These are phyloP conservation scores for Talaromyces thailandensis DNA, from an alignment of 495 filamentous ascomycete genomes.

Conservation along the genomic window DNA sequence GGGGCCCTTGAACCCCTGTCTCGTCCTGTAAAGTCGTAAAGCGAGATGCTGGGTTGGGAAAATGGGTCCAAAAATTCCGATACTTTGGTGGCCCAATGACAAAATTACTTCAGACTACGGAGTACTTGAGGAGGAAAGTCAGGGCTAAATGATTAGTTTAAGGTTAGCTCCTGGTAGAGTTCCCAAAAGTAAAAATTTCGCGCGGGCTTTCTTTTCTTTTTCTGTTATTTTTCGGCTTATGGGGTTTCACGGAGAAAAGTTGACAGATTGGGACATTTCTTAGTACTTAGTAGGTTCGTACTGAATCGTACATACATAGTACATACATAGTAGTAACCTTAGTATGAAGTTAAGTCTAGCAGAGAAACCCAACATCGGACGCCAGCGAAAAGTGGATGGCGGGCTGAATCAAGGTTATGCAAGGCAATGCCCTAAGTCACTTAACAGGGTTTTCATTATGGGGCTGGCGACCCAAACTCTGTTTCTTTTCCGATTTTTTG, in stretches of 20 bases:
- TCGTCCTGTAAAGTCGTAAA: neutral
- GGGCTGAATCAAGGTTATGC: conserved; percentile 3
- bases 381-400: neutral
- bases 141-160: neutral
- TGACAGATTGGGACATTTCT: neutral
- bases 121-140: neutral
- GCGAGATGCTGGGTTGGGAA: neutral
- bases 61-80: neutral
- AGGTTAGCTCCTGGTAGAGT: neutral
- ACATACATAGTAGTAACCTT: no score
- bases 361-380: neutral
- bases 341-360: neutral
- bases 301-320: no score
- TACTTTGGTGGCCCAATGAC: neutral
- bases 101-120: neutral
- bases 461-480: neutral
- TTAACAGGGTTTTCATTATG: neutral
- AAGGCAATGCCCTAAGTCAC: neutral
- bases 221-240: neutral
- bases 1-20: neutral
- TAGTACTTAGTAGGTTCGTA: neutral
- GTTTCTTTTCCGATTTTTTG: neutral
- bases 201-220: neutral
- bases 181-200: neutral
- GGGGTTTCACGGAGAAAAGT: neutral